Evolutionary conservation across 2,329 filamentous ascomycete genomes (phyloP).

Genomic region (Xylariaceae sp.): DNA sequence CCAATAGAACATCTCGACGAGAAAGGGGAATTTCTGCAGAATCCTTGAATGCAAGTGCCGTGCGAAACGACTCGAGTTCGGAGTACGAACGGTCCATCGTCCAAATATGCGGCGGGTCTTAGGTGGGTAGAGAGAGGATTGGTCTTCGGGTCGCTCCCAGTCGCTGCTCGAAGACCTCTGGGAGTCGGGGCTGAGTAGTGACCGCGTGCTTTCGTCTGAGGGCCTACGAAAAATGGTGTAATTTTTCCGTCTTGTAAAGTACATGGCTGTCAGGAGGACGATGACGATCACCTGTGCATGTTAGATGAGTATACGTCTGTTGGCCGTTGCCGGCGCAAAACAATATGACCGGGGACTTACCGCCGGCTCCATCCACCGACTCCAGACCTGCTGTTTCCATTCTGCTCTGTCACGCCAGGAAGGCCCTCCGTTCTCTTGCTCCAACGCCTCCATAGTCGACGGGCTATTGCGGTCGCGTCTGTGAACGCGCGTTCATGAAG

Average conservation of each 20-base stretch:
- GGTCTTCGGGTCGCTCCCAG: slow-evolving; percentile 28
- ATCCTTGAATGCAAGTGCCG: slow-evolving; percentile 63
- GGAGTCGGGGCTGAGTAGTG: slow-evolving; percentile 29
- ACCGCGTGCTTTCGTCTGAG: slow-evolving; percentile 26
- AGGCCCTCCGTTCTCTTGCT: slow-evolving; percentile 23
- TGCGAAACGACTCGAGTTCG: slow-evolving; percentile 64
- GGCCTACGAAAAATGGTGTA: slow-evolving; percentile 41
- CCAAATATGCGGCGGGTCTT: slow-evolving; percentile 41
- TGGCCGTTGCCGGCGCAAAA: not conserved
- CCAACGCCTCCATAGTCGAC: slow-evolving; percentile 15
- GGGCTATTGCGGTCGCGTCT: slow-evolving; percentile 1
- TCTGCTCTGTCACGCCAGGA: slow-evolving; percentile 31
- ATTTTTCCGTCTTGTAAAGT: slow-evolving; percentile 44
- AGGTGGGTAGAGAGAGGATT: slow-evolving; percentile 30
- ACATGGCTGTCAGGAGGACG: slow-evolving; percentile 47
- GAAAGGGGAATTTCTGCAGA: slow-evolving; percentile 68
- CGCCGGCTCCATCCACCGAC: slow-evolving; percentile 32
- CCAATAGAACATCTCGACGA: slow-evolving; percentile 79
- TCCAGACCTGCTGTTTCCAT: slow-evolving; percentile 35
- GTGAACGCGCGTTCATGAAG: slow-evolving; percentile 12
- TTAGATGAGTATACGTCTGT: slow-evolving; percentile 1
- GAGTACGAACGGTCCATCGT: slow-evolving; percentile 48
- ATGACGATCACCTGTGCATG: slow-evolving; percentile 43
- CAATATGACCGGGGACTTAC: slow-evolving; percentile 20
- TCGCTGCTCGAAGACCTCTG: slow-evolving; percentile 31